Evolutionary conservation across 2,329 filamentous ascomycete genomes (phyloP).

Genomic region (Colletotrichum spaethianum): DNA sequence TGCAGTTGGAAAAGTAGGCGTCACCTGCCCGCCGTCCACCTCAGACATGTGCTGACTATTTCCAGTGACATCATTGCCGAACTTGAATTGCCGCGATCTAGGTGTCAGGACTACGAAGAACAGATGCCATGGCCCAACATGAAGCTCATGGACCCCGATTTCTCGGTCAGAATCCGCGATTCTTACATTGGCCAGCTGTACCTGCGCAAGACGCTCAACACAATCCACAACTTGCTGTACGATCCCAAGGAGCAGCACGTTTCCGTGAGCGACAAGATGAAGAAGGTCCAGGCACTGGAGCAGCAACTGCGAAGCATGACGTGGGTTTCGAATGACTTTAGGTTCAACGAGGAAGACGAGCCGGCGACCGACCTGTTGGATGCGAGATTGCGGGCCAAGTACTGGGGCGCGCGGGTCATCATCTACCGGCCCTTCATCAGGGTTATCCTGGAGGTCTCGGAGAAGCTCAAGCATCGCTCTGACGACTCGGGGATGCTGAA

Average conservation of each 20-base stretch:
- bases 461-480: conserved; percentile 50
- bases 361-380: conserved; percentile 83
- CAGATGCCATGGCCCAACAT: conserved; percentile 78
- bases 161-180: conserved; percentile 64
- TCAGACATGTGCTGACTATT: conserved; percentile 39
- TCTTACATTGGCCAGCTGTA: conserved; percentile 76
- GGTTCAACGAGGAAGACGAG: conserved; percentile 76
- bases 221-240: conserved; percentile 72
- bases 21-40: no score
- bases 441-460: conserved; percentile 67
- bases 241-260: conserved; percentile 56
- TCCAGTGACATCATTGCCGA: conserved; percentile 91
- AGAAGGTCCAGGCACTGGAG: conserved; percentile 56
- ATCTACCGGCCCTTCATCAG: conserved; percentile 84
- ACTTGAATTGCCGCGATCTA: conserved; percentile 74
- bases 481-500: conserved; percentile 42
- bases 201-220: conserved; percentile 75
- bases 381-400: conserved; percentile 91
- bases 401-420: conserved; percentile 92
- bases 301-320: conserved; percentile 48
- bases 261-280: conserved; percentile 55
- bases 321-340: conserved; percentile 65
- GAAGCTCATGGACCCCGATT: conserved; percentile 57
- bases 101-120: conserved; percentile 72
- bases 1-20: conserved; percentile 88